phyloP scores from a whole-genome alignment of 2,329 filamentous ascomycete species.

The Blastomyces gilchristii region DNA sequence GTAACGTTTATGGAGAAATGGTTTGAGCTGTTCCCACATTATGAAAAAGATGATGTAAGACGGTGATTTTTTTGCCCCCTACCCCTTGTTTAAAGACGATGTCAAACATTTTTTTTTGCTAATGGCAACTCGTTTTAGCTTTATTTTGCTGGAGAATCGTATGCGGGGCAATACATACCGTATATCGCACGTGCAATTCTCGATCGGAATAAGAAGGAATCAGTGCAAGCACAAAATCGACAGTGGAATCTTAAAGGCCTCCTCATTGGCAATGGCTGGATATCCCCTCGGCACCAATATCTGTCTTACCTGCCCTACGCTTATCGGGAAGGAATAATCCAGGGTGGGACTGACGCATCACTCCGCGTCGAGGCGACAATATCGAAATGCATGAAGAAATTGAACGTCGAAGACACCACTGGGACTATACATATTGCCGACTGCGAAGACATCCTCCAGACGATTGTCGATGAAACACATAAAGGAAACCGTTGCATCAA shows the following conservation, averaged over 20 bases:
- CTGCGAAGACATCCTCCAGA: constrained; percentile 69
- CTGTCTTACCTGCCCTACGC: constrained; percentile 73
- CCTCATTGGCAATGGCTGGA: constrained; percentile 96
- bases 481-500: constrained; percentile 60
- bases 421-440: constrained; percentile 55
- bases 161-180: constrained; percentile 91
- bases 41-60: constrained; percentile 81
- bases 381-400: constrained; percentile 52
- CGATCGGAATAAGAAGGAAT: constrained; percentile 63
- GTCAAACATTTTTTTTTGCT: neutral
- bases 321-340: constrained; percentile 63
- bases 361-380: constrained; percentile 59
- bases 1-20: constrained; percentile 82
- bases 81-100: neutral
- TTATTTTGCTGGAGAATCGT: constrained; percentile 92
- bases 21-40: constrained; percentile 83
- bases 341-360: constrained; percentile 54
- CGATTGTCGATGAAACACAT: constrained; percentile 59
- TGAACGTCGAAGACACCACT: constrained; percentile 49
- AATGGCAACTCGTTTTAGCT: constrained; percentile 45
- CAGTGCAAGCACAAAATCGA: constrained; percentile 29
- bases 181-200: constrained; percentile 91
- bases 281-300: constrained; percentile 83
- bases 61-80: neutral
- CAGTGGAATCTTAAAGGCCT: constrained; percentile 75